Evolutionary conservation across 2,329 filamentous ascomycete species (phyloP), one percentile per base, ranked within the genome.

Genomic region (Dothistroma pini): DNA sequence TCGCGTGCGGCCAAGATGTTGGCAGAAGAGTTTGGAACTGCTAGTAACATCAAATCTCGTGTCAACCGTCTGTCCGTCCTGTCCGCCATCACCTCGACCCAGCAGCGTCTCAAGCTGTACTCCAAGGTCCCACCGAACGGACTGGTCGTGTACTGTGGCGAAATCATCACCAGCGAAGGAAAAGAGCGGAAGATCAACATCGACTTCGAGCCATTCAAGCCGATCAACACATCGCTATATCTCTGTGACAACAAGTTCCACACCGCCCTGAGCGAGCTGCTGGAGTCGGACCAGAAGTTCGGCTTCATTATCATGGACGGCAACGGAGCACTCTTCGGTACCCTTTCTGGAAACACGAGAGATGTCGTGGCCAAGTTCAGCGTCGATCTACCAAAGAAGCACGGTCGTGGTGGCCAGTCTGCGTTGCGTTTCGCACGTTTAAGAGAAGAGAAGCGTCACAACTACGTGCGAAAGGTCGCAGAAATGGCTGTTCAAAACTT

Each of bases 221-320:
- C 95, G 63, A 99, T 99, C 86, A 99, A 99, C 80, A 99, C 95
- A 38, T 99, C 96, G 50, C 86, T 99, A 52, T 99, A 99, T 78
- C 90, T 99, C 63, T 99, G 95, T 81, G 95, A 99, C 86, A 99
- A 99, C 84, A 99, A 99, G 76, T 99, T 99, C 80, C 95, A 99
- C 77, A 99, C 95, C 60, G 93, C 95, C 19, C 82, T 99, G 68
- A 95, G 93, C 68, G 95, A 99, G 81, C 86, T 99, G 73, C 88
- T 99, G 68, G 95, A 99, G 80, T 97, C 93, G 19, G 95, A 99
- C 77, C 95, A 97, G 80, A 97, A 96, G 80, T 99, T 99, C 71
- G 95, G 95, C 58, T 99, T 99, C 81, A 99, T 99, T 78, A 89
- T 99, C 81, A 99, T 99, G 95, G 95, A 99, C 76, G 95, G 95